Percentiles rank a stretch among this genome's conserved stretches.
These are phyloP conservation scores for Ganoderma sp. DNA, from an alignment of 1,284 basidiomycete species.

Conservation along the genomic window DNA sequence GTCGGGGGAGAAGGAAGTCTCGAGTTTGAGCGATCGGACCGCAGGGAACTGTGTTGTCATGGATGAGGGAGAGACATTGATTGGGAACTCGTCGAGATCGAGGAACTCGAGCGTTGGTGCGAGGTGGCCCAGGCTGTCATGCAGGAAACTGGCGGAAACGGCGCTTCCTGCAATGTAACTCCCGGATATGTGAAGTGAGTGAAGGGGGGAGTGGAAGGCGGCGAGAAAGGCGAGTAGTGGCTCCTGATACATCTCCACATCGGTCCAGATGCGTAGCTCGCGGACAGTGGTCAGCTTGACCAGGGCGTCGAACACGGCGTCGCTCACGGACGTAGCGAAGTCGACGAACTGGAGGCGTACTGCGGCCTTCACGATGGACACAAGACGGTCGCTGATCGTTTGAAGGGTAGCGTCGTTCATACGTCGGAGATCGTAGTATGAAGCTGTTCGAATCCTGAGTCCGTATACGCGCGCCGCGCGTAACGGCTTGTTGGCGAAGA, in stretches of 20 bases:
- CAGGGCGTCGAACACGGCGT: not conserved
- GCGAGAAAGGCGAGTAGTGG: not conserved
- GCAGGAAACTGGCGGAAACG: not conserved
- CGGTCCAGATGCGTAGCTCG: not conserved
- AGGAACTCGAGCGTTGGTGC: not conserved
- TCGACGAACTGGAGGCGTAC: not conserved
- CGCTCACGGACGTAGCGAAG: not conserved
- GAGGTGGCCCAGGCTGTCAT: not conserved
- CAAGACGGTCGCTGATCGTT: not conserved
- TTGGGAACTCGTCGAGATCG: not conserved
- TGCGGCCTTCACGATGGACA: not conserved
- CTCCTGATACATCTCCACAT: not conserved
- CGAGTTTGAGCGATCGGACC: not conserved
- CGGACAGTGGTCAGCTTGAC: not conserved
- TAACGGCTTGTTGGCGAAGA: not conserved
- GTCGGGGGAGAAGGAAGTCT: not conserved
- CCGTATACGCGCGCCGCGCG: not conserved
- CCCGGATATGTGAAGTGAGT: not conserved
- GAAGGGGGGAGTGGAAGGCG: not conserved
- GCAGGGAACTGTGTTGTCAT: not conserved
- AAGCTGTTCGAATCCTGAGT: not conserved
- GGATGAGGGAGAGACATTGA: not conserved
- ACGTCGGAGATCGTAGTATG: not conserved
- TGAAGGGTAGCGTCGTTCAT: no score
- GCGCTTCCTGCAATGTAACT: not conserved